Base-by-base conservation (phyloP, 1,284 basidiomycete genomes). In the Rhizoctonia solani region DNA sequence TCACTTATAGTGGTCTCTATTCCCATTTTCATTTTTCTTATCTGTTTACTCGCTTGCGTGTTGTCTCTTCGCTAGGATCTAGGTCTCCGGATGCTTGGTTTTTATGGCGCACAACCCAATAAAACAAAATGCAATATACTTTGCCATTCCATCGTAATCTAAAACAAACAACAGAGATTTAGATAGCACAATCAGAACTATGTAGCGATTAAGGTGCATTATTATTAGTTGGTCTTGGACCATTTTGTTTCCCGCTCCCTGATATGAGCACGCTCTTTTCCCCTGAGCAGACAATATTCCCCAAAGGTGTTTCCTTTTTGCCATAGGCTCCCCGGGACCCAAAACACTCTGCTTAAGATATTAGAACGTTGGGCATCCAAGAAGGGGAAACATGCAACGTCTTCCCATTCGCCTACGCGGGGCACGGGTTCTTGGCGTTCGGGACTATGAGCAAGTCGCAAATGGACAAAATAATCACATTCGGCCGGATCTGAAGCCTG, bases 381-480 rank as follows among this genome's bases (percentile, higher is more conserved):
- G 82, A 95, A 95, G 4, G 87, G 85, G 29, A 80, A 77, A 78
- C 94, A 97, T 67, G 77, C 77, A 23, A 91, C 86, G 32, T 85
- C 84, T 67, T 93, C 87, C 92, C 93, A 98, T 74, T 96, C 93
- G 63, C 85, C 79, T 1, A 73, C 56, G 14, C 87, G 86, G 21
- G 77, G 71, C 14, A 67, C 75, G 13, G 55, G 56, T 39, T 5
- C 67, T 19, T 9, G 19, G 44, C 37, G 37, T 47, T 75, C 71
- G 1, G 85, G 84, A 71, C 89, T 85, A 1, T 80, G 77, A 0
- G 93, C 92, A 75, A 92, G 90, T 76, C 92, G 88, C 41, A 93
- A 83, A 75, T 95, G 92, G 68, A 98, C 82, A 66, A 98, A 80
- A 77, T 95, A 96, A 75, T 92, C 88, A 76, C 95, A 98, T 46